Evolutionary conservation across 2,329 filamentous ascomycete genomes (phyloP).

Genomic region (Ophiostoma ips): DNA sequence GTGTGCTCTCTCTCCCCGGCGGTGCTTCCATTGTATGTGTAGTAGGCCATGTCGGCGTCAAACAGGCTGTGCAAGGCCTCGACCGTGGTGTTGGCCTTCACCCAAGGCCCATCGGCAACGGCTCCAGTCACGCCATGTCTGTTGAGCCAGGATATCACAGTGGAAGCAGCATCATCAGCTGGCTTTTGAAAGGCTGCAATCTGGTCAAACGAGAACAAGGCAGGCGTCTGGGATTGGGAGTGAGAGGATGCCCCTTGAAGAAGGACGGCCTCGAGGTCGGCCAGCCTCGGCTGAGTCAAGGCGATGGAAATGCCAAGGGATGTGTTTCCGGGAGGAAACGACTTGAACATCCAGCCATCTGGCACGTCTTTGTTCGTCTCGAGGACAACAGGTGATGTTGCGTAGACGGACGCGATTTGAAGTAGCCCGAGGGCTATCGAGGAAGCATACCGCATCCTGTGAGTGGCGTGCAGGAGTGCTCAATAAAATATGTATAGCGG

Average conservation of each 20-base stretch:
- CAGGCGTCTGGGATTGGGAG: neutral
- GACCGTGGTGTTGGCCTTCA: constrained; percentile 29
- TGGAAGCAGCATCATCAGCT: constrained; percentile 19
- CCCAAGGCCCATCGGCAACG: constrained; percentile 25
- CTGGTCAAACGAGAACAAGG: constrained; percentile 23
- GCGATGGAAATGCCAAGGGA: constrained; percentile 7
- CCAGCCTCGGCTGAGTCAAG: constrained; percentile 6
- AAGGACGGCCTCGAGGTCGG: constrained; percentile 1
- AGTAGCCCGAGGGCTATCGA: neutral
- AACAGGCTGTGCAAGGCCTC: constrained; percentile 26
- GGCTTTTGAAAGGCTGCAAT: constrained; percentile 24
- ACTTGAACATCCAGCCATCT: constrained; percentile 4
- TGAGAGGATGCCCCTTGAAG: neutral
- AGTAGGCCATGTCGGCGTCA: constrained; percentile 26
- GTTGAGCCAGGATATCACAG: constrained; percentile 29
- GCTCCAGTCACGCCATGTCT: constrained; percentile 23
- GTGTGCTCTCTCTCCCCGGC: constrained; percentile 15
- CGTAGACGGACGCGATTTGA: neutral
- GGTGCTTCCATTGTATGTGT: constrained; percentile 21
- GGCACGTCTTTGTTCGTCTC: neutral
- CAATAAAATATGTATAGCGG: no score
- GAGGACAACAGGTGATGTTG: neutral
- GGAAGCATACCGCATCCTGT: neutral
- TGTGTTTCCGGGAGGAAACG: neutral
- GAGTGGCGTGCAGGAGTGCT: no score